Evolutionary conservation across 768 basidiomycete genomes (phyloP), one percentile per base, ranked within the genome.

Genomic region (Auricularia heimuer): DNA sequence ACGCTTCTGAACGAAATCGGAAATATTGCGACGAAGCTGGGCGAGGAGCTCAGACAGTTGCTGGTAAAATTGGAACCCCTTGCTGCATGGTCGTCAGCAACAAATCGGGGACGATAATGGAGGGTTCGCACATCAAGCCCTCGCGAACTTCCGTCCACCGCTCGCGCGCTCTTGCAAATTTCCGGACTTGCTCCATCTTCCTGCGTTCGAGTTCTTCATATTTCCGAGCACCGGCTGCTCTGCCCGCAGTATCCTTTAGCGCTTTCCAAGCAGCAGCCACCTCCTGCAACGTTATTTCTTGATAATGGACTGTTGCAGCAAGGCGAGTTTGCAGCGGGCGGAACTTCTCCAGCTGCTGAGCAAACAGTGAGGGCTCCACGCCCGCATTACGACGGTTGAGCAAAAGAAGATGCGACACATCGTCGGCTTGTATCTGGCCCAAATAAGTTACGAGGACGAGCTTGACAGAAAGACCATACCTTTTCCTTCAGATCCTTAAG

Each of bases 401-500:
- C 3, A 99, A 82, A 0, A 98, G 83, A 1, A 97, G 81, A 72
- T 96, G 93, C 0, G 96, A 99, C 34, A 98, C 96, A 68, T 99
- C 97, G 75, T 99, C 97, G 34, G 82, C 80, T 85, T 98, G 97
- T 60, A 97, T 83, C 94, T 98, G 68, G 29, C 1, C 29, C 16
- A 35, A 16, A 8, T 61, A 12, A 44, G 62, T 35, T 54, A 58
- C 6, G 2, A 60, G 63, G 16, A 64, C 29, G 39, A 24, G 6
- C 51, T 4, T 35, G 36, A 21, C 18, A 24, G 4, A 33, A 18
- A 7, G 36, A 6, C 62, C 70, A 7, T 63, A 94, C 95, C 85
- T 96, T 97, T 54, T 98, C 95, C 74, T 98, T 99, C 61, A 99
- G 78, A 72, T 98, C 97, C 73, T 91, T 94, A 63, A 98, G 75